phyloP scores from a whole-genome alignment of 2,329 filamentous ascomycete species.

The Raffaelea ambrosiae region DNA sequence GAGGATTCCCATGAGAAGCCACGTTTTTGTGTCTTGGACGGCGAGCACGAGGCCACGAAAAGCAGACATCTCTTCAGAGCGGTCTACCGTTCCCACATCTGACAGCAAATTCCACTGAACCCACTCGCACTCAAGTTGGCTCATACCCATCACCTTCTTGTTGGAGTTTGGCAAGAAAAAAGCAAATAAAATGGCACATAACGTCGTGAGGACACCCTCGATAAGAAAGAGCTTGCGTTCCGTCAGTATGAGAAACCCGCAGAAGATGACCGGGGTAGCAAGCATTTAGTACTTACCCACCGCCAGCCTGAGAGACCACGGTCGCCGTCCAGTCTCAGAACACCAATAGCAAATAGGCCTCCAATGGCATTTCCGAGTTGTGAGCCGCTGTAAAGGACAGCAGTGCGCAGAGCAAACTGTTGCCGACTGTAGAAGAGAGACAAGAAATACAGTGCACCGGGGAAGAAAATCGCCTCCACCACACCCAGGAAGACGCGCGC shows the following conservation, averaged over 20 bases:
- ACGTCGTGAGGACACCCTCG: neutral
- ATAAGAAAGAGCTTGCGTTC: neutral
- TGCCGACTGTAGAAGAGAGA: constrained; percentile 31
- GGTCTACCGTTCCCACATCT: constrained; percentile 15
- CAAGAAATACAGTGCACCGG: constrained; percentile 29
- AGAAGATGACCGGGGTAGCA: too few relatives aligned
- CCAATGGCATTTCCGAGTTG: constrained; percentile 26
- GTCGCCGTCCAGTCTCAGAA: constrained; percentile 18
- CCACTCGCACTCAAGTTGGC: neutral
- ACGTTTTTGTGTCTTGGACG: constrained; percentile 24
- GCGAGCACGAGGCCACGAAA: constrained; percentile 21
- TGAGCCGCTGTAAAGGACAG: constrained; percentile 23
- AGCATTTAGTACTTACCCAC: constrained; percentile 17
- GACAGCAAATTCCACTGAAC: constrained; percentile 14
- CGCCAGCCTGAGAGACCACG: constrained; percentile 18
- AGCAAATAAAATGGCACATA: neutral
- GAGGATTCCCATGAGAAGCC: constrained; percentile 25
- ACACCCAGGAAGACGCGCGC: constrained; percentile 25
- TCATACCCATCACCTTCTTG: neutral
- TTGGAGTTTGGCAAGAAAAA: neutral
- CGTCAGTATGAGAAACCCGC: too few relatives aligned
- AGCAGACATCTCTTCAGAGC: constrained; percentile 18
- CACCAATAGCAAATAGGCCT: constrained; percentile 24
- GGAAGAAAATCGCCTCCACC: constrained; percentile 43
- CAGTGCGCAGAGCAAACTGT: constrained; percentile 23